These are phyloP conservation scores for Heliocybe sulcata DNA, from an alignment of 1,284 basidiomycete species.

Conservation along the genomic window DNA sequence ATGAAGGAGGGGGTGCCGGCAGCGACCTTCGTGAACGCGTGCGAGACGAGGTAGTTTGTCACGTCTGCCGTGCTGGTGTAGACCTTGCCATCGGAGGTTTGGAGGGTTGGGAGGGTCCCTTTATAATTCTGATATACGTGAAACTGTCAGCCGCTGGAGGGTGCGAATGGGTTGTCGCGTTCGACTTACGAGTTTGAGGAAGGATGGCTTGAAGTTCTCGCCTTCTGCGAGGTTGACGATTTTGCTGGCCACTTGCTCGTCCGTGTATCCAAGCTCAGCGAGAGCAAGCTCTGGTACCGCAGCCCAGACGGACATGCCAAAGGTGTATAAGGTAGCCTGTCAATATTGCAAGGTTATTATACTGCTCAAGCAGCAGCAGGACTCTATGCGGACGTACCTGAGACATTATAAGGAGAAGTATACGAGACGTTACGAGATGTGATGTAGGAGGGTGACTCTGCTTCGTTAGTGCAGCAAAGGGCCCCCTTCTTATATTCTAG, in stretches of 20 bases:
- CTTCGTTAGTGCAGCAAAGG: too few species aligned
- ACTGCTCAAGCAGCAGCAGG: not conserved
- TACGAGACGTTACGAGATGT: too few species aligned
- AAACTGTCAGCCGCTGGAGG: not conserved
- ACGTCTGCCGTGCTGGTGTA: conserved; percentile 44
- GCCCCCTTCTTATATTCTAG: too few species aligned
- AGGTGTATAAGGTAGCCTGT: conserved; percentile 36
- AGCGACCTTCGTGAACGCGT: conserved; percentile 28
- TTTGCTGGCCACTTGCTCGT: conserved; percentile 27
- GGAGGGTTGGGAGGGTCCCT: conserved; percentile 49
- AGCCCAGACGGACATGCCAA: conserved; percentile 39
- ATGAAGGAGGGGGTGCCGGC: conserved; percentile 29
- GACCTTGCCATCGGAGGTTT: conserved; percentile 30
- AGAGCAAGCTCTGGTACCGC: conserved; percentile 41
- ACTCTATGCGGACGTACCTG: not conserved
- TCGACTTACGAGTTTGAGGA: conserved; percentile 43
- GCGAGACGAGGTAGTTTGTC: conserved; percentile 36
- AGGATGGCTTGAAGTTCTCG: conserved; percentile 56
- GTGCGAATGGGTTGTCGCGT: too few species aligned
- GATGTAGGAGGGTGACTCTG: too few species aligned
- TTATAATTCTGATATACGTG: conserved; percentile 34
- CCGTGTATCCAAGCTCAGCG: conserved; percentile 32
- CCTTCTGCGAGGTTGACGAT: conserved; percentile 40
- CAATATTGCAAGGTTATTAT: not conserved
- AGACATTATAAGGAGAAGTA: not conserved